These are phyloP conservation scores for Suillus plorans DNA, from an alignment of 768 basidiomycete genomes.

Conservation along the genomic window DNA sequence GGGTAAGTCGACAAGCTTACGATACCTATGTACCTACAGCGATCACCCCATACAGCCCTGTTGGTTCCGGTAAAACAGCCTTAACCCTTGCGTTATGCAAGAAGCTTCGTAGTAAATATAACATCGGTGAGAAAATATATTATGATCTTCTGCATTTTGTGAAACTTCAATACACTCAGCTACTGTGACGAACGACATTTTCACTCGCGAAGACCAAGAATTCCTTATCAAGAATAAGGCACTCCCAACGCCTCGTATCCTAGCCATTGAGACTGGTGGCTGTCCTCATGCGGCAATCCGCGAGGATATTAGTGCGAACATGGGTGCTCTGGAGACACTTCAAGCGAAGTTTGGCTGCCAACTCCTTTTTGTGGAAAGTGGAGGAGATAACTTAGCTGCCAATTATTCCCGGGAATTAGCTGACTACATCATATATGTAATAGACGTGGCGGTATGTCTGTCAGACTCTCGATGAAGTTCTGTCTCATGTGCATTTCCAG, in stretches of 20 bases:
- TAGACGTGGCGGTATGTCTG: conserved; percentile 72
- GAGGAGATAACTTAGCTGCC: conserved; percentile 95
- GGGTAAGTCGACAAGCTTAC: conserved; percentile 55
- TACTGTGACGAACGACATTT: conserved; percentile 99
- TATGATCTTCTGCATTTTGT: conserved; percentile 7
- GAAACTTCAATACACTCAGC: conserved; percentile 44
- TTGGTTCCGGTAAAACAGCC: conserved; percentile 98
- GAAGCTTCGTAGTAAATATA: conserved; percentile 76
- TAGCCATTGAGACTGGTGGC: conserved; percentile 96
- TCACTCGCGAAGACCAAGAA: conserved; percentile 96
- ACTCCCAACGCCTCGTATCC: conserved; percentile 79
- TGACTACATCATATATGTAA: conserved; percentile 95
- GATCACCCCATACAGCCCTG: conserved; percentile 58
- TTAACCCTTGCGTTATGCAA: conserved; percentile 88
- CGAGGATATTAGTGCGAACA: conserved; percentile 96
- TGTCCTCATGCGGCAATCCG: conserved; percentile 98
- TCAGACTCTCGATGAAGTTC: neutral
- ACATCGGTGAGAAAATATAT: conserved; percentile 67
- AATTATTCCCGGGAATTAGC: conserved; percentile 97
- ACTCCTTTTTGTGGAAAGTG: conserved; percentile 91
- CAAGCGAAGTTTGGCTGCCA: conserved; percentile 91
- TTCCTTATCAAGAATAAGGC: conserved; percentile 94
- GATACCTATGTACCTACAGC: neutral
- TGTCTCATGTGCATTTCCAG: conserved; percentile 35
- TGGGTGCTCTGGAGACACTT: conserved; percentile 92